These are phyloP conservation scores for Ramularia collo-cygni DNA, from an alignment of 2,329 filamentous ascomycete genomes.

Conservation along the genomic window DNA sequence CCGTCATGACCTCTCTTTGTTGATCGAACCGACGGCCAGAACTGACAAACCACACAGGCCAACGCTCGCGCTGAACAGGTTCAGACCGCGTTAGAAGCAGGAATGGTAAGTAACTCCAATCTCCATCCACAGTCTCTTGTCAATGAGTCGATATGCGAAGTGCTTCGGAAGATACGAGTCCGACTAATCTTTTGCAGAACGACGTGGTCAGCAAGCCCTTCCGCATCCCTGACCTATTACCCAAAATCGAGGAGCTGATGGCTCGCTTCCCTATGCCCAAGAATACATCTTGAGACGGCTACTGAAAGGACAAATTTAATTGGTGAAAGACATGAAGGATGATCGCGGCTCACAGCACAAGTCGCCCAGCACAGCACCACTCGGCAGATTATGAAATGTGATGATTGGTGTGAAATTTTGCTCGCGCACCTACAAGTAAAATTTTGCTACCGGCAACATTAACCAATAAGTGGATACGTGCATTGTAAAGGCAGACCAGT, in stretches of 20 bases:
- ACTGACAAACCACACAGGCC: conserved; percentile 34
- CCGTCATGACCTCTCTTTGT: no score
- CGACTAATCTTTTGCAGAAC: conserved; percentile 31
- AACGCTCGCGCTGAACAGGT: conserved; percentile 72
- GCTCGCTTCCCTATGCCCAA: conserved; percentile 25
- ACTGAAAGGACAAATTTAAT: background rate
- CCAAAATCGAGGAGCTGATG: conserved; percentile 45
- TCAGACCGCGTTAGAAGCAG: conserved; percentile 60
- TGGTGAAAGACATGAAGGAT: conserved; percentile 5
- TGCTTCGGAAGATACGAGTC: background rate
- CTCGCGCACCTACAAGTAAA: no score
- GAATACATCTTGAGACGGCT: background rate
- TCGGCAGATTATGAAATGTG: no score
- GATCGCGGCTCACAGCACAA: no score
- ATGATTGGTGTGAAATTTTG: no score
- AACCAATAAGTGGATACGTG: background rate
- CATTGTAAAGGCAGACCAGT: conserved; percentile 1
- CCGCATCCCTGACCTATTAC: conserved; percentile 43
- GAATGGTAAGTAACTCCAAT: conserved; percentile 49
- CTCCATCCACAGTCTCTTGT: no score
- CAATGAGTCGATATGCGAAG: no score
- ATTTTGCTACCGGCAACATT: no score
- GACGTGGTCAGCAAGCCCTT: conserved; percentile 47
- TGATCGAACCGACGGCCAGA: no score
- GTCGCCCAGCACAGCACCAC: conserved; percentile 2